Percentiles rank a stretch among this genome's conserved stretches.
Conservation (phyloP, 495 filamentous ascomycete species). For the Neurospora tetraspora region DNA sequence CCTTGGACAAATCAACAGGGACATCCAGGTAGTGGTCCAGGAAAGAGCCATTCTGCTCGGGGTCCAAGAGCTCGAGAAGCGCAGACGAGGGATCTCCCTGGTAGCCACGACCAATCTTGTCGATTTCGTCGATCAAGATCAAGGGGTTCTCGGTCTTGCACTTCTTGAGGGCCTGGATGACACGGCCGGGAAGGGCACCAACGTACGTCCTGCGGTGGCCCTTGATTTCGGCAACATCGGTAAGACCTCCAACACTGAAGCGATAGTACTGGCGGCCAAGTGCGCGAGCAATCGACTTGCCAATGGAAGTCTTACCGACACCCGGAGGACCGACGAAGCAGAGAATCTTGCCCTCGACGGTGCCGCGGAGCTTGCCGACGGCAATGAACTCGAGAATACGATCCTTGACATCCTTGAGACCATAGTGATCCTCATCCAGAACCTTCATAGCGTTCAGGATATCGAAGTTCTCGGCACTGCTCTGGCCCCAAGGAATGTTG, state of each 20-base stretch:
- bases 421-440: constrained; percentile 94
- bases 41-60: constrained; percentile 96
- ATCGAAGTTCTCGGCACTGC: constrained; percentile 92
- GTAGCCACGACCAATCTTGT: constrained; percentile 93
- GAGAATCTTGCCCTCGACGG: constrained; percentile 96
- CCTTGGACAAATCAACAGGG: constrained; percentile 93
- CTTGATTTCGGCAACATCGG: constrained; percentile 99
- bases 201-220: constrained; percentile 96
- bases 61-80: constrained; percentile 87
- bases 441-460: constrained; percentile 85
- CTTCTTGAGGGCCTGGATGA: constrained; percentile 98
- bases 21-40: constrained; percentile 99
- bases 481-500: constrained; percentile 94
- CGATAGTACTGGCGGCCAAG: constrained; percentile 94
- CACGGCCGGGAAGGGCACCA: constrained; percentile 87
- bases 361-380: constrained; percentile 92
- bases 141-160: constrained; percentile 98
- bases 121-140: constrained; percentile 93
- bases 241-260: constrained; percentile 93
- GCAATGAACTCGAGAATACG: constrained; percentile 98
- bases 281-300: constrained; percentile 92
- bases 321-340: constrained; percentile 94
- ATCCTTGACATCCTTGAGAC: constrained; percentile 96
- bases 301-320: constrained; percentile 97
- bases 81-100: constrained; percentile 96